Evolutionary conservation across 1,284 basidiomycete genomes (phyloP).

Genomic region (Apiotrichum porosum): DNA sequence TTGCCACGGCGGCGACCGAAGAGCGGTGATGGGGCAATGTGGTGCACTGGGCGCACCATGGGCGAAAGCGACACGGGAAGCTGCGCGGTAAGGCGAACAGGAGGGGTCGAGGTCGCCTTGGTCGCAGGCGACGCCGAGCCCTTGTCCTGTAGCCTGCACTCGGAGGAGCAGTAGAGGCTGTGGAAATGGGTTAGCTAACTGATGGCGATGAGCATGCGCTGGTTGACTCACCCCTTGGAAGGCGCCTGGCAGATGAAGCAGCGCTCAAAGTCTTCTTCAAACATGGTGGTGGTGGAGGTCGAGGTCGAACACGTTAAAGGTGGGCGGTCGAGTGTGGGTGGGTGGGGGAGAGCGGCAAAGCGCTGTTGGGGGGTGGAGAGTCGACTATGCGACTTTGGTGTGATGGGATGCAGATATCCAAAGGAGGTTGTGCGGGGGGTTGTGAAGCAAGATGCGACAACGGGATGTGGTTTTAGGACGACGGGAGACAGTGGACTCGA

Average conservation of each 20-base stretch:
- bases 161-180: conserved; percentile 45
- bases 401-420: no score
- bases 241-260: conserved; percentile 45
- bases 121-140: conserved; percentile 27
- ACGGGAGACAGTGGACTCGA: no score
- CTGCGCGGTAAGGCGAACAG: conserved; percentile 35
- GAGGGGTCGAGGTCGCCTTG: conserved; percentile 15
- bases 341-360: no score
- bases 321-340: no score
- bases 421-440: no score
- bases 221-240: conserved; percentile 27
- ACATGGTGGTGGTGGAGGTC: no score
- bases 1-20: conserved; percentile 24
- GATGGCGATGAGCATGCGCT: not conserved
- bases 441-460: no score
- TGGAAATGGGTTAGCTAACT: not conserved
- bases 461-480: no score
- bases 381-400: no score
- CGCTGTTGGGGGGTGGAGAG: no score
- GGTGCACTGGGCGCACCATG: conserved; percentile 26
- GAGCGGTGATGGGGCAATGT: conserved; percentile 33
- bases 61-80: conserved; percentile 36
- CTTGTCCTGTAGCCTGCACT: conserved; percentile 40
- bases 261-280: conserved; percentile 44
- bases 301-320: no score